A percentile compares a stretch with the other conserved stretches of the same genome.
Evolutionary conservation across 2,329 filamentous ascomycete species (phyloP).

Genomic region (Zymoseptoria ardabiliae): DNA sequence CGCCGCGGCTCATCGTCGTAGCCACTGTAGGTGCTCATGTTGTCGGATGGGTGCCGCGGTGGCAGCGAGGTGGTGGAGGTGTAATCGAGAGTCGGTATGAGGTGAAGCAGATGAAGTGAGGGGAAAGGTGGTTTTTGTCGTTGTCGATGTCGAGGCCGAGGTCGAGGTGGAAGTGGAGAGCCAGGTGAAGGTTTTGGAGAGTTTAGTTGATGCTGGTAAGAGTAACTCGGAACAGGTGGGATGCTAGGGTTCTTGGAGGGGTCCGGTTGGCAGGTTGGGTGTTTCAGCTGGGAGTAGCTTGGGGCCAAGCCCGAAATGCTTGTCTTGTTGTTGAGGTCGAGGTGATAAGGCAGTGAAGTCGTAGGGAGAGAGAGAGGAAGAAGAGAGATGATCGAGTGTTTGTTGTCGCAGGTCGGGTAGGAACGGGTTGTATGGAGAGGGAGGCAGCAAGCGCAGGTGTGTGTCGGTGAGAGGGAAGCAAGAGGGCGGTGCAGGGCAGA

Average conservation of each 20-base stretch:
- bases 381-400: not conserved
- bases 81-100: not conserved
- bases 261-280: not conserved
- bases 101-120: not conserved
- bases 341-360: constrained; percentile 1
- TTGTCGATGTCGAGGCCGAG: not conserved
- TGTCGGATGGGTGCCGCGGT: constrained; percentile 6
- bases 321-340: constrained; percentile 3
- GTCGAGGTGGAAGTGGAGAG: not conserved
- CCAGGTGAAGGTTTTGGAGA: not conserved
- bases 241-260: constrained; percentile 4
- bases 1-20: constrained; percentile 43
- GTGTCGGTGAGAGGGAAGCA: not conserved
- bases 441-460: not conserved
- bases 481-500: not conserved
- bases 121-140: not conserved
- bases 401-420: not conserved
- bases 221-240: constrained; percentile 3
- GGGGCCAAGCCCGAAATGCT: not conserved
- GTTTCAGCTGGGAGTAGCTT: constrained; percentile 1
- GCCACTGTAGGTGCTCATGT: constrained; percentile 45
- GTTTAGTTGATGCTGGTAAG: not conserved
- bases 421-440: not conserved
- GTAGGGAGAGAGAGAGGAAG: not conserved
- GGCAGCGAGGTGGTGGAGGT: not conserved